phyloP scores from a whole-genome alignment of 139 green algal genomes.

The Tetradesmus lagerheimii region DNA sequence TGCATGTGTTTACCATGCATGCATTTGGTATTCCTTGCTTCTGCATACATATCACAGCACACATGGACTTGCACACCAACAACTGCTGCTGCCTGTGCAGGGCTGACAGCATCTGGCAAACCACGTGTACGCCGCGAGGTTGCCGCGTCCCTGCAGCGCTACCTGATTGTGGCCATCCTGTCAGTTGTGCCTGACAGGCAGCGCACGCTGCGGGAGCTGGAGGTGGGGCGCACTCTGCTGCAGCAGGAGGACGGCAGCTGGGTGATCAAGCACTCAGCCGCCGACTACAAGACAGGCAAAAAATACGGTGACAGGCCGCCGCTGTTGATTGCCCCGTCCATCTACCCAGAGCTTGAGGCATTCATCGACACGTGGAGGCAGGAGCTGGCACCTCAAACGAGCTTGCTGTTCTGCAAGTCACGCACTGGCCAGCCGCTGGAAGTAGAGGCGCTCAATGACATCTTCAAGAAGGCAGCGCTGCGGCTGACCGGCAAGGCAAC shows the following conservation, averaged over 20 bases:
- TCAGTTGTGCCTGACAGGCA: slow-evolving; percentile 81
- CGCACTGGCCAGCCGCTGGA: background rate
- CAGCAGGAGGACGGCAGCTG: slow-evolving; percentile 59
- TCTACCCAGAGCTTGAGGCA: slow-evolving; percentile 76
- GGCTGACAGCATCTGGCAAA: slow-evolving; percentile 4
- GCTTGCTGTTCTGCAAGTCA: slow-evolving; percentile 58
- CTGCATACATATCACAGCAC: no score
- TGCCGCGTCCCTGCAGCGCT: slow-evolving; percentile 70
- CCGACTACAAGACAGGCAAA: slow-evolving; percentile 83
- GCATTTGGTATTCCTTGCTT: no score
- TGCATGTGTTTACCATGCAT: background rate
- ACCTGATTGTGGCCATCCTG: slow-evolving; percentile 83
- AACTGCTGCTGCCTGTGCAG: slow-evolving; percentile 22
- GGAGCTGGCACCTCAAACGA: slow-evolving; percentile 47
- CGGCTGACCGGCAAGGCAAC: slow-evolving; percentile 61
- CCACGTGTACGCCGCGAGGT: slow-evolving; percentile 28
- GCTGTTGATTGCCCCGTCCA: slow-evolving; percentile 60
- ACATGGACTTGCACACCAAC: background rate
- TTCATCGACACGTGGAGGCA: slow-evolving; percentile 66
- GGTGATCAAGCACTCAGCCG: slow-evolving; percentile 66
- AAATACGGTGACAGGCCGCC: slow-evolving; percentile 76
- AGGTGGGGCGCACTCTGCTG: slow-evolving; percentile 69
- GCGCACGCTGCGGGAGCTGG: slow-evolving; percentile 80
- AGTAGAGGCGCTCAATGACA: background rate
- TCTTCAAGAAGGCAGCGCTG: background rate